Evolutionary conservation across 148 eudicot species (phyloP), one percentile per base, ranked within the genome.

Genomic region (Vaccinium macrocarpon): DNA sequence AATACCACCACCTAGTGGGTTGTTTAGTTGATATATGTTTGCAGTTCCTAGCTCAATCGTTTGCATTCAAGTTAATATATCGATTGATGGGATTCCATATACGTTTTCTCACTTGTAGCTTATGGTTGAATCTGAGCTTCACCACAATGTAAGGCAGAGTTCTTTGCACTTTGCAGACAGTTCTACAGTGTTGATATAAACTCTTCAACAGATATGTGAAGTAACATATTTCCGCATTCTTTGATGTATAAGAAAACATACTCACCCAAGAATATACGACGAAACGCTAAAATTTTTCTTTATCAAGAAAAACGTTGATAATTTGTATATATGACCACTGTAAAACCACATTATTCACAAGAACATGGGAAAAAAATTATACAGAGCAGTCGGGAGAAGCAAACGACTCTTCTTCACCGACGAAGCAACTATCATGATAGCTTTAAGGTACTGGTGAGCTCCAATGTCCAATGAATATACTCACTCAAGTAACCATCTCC

Each of bases 401-500:
- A 35, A 72, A 32, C 49, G 21, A 16, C 66, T 18, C 66, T 16
- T 16, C 19, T 16, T 15, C 66, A 59, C 66, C 66, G 5, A 59
- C 8, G 21, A 59, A 59, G 66, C 66, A 59, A 59, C 2, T 42
- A 15, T 27, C 35, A 27, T 29, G 35, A 66, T 25, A 25, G 72
- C 15, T 78, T 52, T 51, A 25, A 50, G 81, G 75, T 76, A 85
- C 87, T 56, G 76, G 80, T 81, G 87, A 85, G 75, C 84, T 81
- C 81, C 79, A 68, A 81, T 61, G 38, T 81, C 62, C 84, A 85
- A 50, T 21, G 62, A 49, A 57, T 73, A 61, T 73, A 23, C 87
- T 81, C 84, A 75, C 87, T 81, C 87, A 75, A 48, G 74, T 81
- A 75, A 81, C 84, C 57, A 59, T 42, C 13, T 49, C 55, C 46